These are phyloP conservation scores for Parietichytrium sp. DNA, from an alignment of 108 stramenopile genomes.

Conservation along the genomic window DNA sequence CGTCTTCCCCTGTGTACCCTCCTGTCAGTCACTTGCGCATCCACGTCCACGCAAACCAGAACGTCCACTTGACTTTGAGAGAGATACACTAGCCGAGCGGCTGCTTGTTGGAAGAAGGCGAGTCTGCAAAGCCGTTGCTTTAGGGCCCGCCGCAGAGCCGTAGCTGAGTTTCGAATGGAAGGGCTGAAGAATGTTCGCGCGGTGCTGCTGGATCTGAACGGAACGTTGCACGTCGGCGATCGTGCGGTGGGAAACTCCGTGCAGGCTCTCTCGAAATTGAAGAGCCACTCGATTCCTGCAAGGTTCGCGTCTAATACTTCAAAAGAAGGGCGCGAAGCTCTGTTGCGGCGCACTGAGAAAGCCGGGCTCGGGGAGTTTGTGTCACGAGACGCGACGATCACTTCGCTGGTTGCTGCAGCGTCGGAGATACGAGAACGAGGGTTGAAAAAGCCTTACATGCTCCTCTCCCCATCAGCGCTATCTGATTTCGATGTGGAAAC, in stretches of 20 bases:
- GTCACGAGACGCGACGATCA: neutral
- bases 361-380: slow-evolving; percentile 20
- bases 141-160: no score
- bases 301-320: slow-evolving; percentile 36
- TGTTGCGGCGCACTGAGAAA: neutral
- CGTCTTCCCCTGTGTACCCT: no score
- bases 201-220: slow-evolving; percentile 31
- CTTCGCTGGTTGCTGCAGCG: neutral
- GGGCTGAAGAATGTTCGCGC: slow-evolving; percentile 9
- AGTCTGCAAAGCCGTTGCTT: no score
- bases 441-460: neutral
- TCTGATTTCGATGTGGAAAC: neutral
- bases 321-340: neutral
- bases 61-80: no score
- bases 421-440: neutral
- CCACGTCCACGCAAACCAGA: no score
- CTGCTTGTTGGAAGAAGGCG: no score
- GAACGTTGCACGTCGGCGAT: slow-evolving; percentile 31
- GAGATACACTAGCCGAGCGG: no score
- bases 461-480: neutral
- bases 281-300: neutral
- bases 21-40: no score
- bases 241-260: neutral
- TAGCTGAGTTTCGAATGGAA: neutral
- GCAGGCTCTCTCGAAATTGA: neutral